These are phyloP conservation scores for Canna indica DNA, from an alignment of 176 grass and related monocot species.

Conservation along the genomic window DNA sequence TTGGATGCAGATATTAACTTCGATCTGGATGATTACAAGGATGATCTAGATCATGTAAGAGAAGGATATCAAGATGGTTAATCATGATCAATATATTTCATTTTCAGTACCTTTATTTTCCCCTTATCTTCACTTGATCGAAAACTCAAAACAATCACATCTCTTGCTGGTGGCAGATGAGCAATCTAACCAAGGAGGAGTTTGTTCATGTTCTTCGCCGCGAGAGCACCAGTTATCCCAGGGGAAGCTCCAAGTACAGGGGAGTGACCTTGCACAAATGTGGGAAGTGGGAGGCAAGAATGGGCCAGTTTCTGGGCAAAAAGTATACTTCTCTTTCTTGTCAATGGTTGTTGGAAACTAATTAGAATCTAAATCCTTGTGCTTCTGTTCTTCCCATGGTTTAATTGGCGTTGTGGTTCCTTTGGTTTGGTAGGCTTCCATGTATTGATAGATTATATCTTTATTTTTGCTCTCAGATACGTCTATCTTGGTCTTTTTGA, in stretches of 20 bases:
- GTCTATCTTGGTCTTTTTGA: conserved; percentile 15
- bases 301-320: conserved; percentile 19
- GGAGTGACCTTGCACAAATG: conserved; percentile 22
- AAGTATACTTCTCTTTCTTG: conserved; percentile 1
- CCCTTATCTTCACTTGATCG: background rate
- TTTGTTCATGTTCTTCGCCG: conserved; percentile 17
- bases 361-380: too few species aligned
- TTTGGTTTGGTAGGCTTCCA: background rate
- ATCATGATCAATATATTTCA: background rate
- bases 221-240: conserved; percentile 11
- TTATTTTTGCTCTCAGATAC: background rate
- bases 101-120: background rate
- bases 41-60: conserved; percentile 6
- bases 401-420: too few species aligned
- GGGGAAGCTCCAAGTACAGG: conserved; percentile 16
- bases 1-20: conserved; percentile 16
- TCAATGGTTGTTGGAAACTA: background rate
- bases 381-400: background rate
- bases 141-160: too few species aligned
- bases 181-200: conserved; percentile 17
- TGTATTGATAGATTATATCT: background rate
- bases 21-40: conserved; percentile 11
- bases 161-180: conserved; percentile 3
- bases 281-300: conserved; percentile 20
- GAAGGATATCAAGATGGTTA: background rate